Percentiles rank a stretch among this genome's conserved stretches.
These are phyloP conservation scores for Peronospora destructor DNA, from an alignment of 352 stramenopile species.

Conservation along the genomic window DNA sequence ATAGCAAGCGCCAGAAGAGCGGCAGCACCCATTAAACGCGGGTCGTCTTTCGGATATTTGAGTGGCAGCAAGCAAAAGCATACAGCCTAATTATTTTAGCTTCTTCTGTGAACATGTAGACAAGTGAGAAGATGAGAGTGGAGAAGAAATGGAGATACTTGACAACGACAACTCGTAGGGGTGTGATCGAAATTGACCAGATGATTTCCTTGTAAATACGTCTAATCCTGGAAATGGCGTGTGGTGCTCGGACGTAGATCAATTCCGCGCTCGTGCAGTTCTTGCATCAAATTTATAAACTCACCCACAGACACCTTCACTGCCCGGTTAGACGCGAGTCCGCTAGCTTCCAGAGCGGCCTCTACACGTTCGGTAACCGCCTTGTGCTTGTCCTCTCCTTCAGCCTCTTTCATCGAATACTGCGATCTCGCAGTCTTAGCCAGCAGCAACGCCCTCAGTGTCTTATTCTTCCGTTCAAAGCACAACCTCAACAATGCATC, in stretches of 20 bases:
- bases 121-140: constrained; percentile 22
- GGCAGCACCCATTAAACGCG: constrained; percentile 17
- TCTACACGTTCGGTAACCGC: constrained; percentile 41
- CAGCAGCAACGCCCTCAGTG: constrained; percentile 60
- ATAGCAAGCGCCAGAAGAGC: constrained; percentile 48
- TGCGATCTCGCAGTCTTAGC: constrained; percentile 49
- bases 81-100: constrained; percentile 31
- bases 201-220: constrained; percentile 5
- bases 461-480: constrained; percentile 86
- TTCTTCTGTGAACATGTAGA: constrained; percentile 31
- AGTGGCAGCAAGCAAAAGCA: constrained; percentile 15
- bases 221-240: constrained; percentile 57
- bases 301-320: constrained; percentile 58
- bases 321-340: constrained; percentile 40
- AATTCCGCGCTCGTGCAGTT: constrained; percentile 38
- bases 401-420: constrained; percentile 19
- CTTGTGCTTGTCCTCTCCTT: constrained; percentile 29
- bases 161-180: constrained; percentile 3
- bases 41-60: constrained; percentile 5
- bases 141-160: constrained; percentile 23
- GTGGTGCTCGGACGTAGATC: constrained; percentile 48
- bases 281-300: constrained; percentile 55
- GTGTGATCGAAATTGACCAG: constrained; percentile 6
- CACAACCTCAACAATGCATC: constrained; percentile 65
- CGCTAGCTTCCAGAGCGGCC: constrained; percentile 38